Conservation (phyloP, 2,329 filamentous ascomycete genomes). For the Pseudopithomyces chartarum region DNA sequence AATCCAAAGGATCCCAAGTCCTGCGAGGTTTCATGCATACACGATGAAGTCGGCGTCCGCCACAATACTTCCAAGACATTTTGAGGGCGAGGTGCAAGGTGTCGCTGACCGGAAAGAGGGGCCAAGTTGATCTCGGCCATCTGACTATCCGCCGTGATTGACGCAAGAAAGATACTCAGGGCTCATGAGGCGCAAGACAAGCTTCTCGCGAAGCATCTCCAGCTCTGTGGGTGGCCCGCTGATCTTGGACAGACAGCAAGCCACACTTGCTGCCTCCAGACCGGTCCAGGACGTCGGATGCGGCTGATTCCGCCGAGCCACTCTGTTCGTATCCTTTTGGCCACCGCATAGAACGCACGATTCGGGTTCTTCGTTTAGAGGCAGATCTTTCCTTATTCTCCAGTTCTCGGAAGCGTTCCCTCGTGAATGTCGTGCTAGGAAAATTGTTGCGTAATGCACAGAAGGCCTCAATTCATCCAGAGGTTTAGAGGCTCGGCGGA, state of each 20-base stretch:
- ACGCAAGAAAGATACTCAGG: neutral
- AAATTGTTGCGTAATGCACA: no score
- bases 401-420: neutral
- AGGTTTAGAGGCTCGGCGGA: neutral
- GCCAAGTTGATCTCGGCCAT: neutral
- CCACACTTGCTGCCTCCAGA: neutral
- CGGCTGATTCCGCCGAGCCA: slow-evolving; percentile 10
- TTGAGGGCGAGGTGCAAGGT: slow-evolving; percentile 13
- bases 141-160: neutral
- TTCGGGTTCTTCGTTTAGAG: neutral
- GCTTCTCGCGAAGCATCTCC: slow-evolving; percentile 5
- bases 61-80: slow-evolving; percentile 32
- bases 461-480: neutral
- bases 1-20: neutral
- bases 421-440: neutral
- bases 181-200: neutral
- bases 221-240: neutral
- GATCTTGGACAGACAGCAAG: neutral
- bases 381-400: neutral
- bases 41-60: slow-evolving; percentile 12
- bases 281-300: neutral
- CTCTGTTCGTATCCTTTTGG: slow-evolving; percentile 3
- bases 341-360: neutral
- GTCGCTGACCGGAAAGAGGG: neutral
- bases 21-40: slow-evolving; percentile 6